Evolutionary conservation across 2,329 filamentous ascomycete species (phyloP).

Genomic region (Mollisiaceae sp.): DNA sequence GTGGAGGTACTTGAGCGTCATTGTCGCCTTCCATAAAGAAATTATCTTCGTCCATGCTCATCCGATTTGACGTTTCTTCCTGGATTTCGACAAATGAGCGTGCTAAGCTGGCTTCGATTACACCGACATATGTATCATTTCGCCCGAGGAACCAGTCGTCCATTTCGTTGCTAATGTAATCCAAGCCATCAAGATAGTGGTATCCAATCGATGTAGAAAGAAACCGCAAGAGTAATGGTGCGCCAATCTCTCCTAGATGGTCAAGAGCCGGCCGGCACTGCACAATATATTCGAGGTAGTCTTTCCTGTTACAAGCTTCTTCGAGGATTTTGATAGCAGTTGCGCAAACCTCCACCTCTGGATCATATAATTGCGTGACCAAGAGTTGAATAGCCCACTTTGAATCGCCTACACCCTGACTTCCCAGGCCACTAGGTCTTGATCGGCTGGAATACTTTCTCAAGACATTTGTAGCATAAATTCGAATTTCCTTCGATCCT

Average conservation of each 20-base stretch:
- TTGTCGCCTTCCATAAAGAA: conserved; percentile 51
- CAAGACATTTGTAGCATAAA: conserved; percentile 84
- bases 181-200: conserved; percentile 93
- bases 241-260: conserved; percentile 94
- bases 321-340: conserved; percentile 96
- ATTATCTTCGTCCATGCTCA: conserved; percentile 47
- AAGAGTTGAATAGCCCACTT: conserved; percentile 96
- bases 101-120: conserved; percentile 95
- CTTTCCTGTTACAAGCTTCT: conserved; percentile 92
- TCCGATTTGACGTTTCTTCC: conserved; percentile 46
- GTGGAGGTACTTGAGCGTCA: conserved; percentile 74
- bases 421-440: conserved; percentile 45
- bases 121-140: conserved; percentile 92
- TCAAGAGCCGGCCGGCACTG: conserved; percentile 94
- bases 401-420: conserved; percentile 64
- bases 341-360: conserved; percentile 94
- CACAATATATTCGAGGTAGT: conserved; percentile 92
- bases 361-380: conserved; percentile 98
- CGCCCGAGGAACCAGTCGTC: conserved; percentile 98
- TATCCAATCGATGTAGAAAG: conserved; percentile 96
- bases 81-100: conserved; percentile 69
- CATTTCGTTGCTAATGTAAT: conserved; percentile 99
- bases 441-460: conserved; percentile 80
- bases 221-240: conserved; percentile 89
- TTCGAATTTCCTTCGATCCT: conserved; percentile 88